Evolutionary conservation across 1,284 basidiomycete genomes (phyloP), one percentile per base, ranked within the genome.

Genomic region (Taiwanofungus camphoratus): DNA sequence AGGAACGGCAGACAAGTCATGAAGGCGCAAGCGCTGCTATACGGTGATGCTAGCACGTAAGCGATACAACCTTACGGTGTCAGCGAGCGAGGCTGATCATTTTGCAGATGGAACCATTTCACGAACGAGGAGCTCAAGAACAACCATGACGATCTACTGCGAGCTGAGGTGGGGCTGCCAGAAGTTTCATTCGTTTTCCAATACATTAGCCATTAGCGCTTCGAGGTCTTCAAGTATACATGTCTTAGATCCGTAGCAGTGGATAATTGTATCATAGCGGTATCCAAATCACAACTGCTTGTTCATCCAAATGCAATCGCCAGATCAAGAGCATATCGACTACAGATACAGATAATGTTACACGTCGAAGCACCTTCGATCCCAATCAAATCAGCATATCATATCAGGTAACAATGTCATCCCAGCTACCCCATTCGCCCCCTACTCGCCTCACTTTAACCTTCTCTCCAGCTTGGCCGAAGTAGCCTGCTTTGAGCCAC

Each of bases 21-120:
- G 59, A 96, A 95, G 63, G 75, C 91, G 2, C 79, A 82, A 0
- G 93, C 91, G 0, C 65, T 99, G 60, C 66, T 99, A 15, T 99
- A 99, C 55, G 96, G 96, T 26, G 95, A 99, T 63, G 91, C 91
- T 5, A 95, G 91, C 84, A 92, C 93, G 90, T 93, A 74, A 56
- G 92, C 83, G 5, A 12, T n/a, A 24, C 46, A 24, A 30, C 13
- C 9, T 26, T 27, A 29, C 11, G 31, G 20, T 12, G n/a, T 34
- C 16, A 11, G 7, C 20, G 18, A 13, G n/a, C 20, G 33, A 26
- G 48, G 26, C 36, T 52, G 37, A 52, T n/a, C 12, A 44, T 16
- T 40, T 13, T 24, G 30, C 59, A 96, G 92, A 15, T 99, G 95
- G 96, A 99, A 99, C 64, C 96, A 99, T 61, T 94, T 91, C 60